These are phyloP conservation scores for Apocynum venetum DNA, from an alignment of 257 asterid genomes.

Conservation along the genomic window DNA sequence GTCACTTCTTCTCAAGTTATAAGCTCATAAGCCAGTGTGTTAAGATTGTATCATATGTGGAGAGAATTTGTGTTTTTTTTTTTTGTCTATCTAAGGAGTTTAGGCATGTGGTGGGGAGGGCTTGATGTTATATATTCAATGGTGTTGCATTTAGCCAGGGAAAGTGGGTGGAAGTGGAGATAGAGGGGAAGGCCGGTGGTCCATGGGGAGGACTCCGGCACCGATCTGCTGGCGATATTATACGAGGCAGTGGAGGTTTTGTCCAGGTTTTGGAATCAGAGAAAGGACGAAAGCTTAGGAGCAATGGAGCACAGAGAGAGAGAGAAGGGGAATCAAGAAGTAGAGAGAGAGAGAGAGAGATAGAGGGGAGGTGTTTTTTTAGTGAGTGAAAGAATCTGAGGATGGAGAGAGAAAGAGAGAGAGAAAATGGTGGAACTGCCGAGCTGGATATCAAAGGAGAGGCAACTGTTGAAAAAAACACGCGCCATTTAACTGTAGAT, in stretches of 20 bases:
- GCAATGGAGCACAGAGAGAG: neutral
- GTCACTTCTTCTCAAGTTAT: neutral
- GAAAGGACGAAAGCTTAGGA: neutral
- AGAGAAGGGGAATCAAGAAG: neutral
- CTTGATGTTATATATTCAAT: neutral
- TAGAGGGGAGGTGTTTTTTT: neutral
- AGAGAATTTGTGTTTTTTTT: neutral
- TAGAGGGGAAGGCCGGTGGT: slow-evolving; percentile 20
- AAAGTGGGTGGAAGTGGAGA: slow-evolving; percentile 18
- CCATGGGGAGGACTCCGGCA: slow-evolving; percentile 50
- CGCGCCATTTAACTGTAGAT: slow-evolving; percentile 3
- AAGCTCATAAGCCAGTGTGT: neutral
- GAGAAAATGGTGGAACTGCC: slow-evolving; percentile 11
- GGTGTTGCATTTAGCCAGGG: slow-evolving; percentile 20
- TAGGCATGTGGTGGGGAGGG: neutral
- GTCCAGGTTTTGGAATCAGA: slow-evolving; percentile 9
- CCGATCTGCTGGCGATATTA: slow-evolving; percentile 29
- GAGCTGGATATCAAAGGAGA: neutral
- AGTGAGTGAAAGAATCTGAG: slow-evolving; percentile 14
- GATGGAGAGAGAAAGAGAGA: neutral
- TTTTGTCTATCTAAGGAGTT: neutral
- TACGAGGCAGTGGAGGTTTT: neutral
- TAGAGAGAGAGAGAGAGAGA: neutral
- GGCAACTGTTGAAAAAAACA: neutral
- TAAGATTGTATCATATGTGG: neutral